Base-by-base conservation (phyloP, 129 eudicot genomes). In the Arctium minus region DNA sequence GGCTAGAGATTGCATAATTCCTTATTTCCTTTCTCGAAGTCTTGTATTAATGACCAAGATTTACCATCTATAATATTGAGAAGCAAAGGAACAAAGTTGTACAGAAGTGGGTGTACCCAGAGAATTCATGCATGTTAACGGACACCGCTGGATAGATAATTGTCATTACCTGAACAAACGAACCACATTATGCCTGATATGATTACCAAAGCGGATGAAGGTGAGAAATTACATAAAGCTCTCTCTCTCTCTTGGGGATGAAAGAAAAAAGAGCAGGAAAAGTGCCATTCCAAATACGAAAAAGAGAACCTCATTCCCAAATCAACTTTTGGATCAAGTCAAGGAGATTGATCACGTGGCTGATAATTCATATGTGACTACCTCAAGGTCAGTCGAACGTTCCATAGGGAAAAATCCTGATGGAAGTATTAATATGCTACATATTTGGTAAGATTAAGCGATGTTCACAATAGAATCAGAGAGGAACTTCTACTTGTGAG, bases 61-160 rank as follows among this genome's bases (percentile, higher is more conserved):
- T 86, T 91, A 79, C 96, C 96, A 18, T 85, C 96, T 39, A 87
- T 93, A 79, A 87, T 87, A 76, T 48, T 75, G 81, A 88, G 98
- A 86, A 86, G 82, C 56, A 90, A 90, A 86, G 89, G 88, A 76
- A 86, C 85, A 8, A 89, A 87, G 75, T 40, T 82, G 17, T 87
- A 83, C 84, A 89, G 85, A 87, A 94, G 89, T 44, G 93, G 93
- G 13, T 88, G 92, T 73, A 89, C 93, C 22, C 97, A 94, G 77
- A 88, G 97, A 85, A 87, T 92, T 12, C 98, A 84, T 83, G 97
- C 97, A 18, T 92, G 88, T 80, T 92, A 92, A 72, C 79, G 89
- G 82, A 87, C 81, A 27, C 70, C 71, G 4, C 37, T 88, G 67
- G 80, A 86, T 30, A 53, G 83, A 50, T 88, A 86, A 35, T 73